phyloP scores from a whole-genome alignment of 2,329 filamentous ascomycete genomes.

The Didymella sp. region DNA sequence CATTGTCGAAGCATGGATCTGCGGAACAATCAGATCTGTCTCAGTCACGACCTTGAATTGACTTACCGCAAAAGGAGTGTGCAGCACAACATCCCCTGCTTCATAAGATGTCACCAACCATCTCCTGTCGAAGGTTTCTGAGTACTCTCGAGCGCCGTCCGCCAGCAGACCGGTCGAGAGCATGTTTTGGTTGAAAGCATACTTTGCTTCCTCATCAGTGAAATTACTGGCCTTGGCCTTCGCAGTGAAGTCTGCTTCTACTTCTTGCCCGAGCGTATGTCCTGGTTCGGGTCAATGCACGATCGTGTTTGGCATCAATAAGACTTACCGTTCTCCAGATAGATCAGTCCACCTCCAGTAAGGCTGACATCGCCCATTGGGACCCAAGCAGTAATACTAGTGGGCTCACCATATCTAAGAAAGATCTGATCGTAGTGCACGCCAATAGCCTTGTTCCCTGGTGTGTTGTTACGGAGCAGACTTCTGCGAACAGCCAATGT shows the following conservation, averaged over 20 bases:
- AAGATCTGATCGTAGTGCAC: constrained; percentile 69
- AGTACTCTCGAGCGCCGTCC: constrained; percentile 57
- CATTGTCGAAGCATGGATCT: constrained; percentile 66
- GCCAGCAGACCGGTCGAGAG: constrained; percentile 62
- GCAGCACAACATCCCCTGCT: constrained; percentile 59
- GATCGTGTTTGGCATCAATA: neutral
- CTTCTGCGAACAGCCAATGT: constrained; percentile 58
- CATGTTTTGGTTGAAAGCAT: constrained; percentile 63
- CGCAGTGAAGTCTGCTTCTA: constrained; percentile 59
- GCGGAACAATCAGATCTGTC: constrained; percentile 15
- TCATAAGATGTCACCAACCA: constrained; percentile 64
- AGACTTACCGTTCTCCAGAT: constrained; percentile 58
- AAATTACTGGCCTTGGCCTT: constrained; percentile 60
- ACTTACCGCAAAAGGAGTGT: constrained; percentile 40
- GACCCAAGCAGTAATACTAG: constrained; percentile 64
- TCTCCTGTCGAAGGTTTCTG: constrained; percentile 52
- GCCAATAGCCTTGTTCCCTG: constrained; percentile 63
- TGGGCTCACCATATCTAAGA: constrained; percentile 62
- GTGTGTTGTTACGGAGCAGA: constrained; percentile 64
- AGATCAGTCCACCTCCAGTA: constrained; percentile 65
- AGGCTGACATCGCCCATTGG: constrained; percentile 62
- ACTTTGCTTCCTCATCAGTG: constrained; percentile 58
- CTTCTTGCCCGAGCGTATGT: constrained; percentile 56
- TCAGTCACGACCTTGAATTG: too few relatives aligned
- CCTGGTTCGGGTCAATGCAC: constrained; percentile 35